Percentiles rank a stretch among this genome's conserved stretches.
These are phyloP conservation scores for Phytopythium cucurbitacearum DNA, from an alignment of 352 stramenopile genomes.

Conservation along the genomic window DNA sequence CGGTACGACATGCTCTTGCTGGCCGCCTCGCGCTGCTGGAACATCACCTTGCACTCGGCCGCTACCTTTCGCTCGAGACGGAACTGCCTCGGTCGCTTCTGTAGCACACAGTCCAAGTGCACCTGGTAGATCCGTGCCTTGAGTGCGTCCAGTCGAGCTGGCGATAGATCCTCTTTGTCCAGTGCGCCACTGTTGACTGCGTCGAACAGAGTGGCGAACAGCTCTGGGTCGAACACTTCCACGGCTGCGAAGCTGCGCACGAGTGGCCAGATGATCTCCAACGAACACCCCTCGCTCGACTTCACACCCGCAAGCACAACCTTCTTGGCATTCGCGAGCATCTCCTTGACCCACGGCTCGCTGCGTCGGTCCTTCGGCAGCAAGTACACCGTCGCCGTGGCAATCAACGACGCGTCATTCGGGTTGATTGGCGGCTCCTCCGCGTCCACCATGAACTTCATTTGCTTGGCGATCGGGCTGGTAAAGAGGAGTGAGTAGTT, in stretches of 20 bases:
- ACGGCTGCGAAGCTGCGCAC: slow-evolving; percentile 45
- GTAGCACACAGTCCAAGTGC: slow-evolving; percentile 52
- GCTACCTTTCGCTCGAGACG: slow-evolving; percentile 19
- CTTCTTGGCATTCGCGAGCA: slow-evolving; percentile 34
- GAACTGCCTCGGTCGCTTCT: slow-evolving; percentile 24
- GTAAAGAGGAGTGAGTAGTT: background rate
- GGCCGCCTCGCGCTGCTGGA: slow-evolving; percentile 43
- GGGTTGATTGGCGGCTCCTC: slow-evolving; percentile 24
- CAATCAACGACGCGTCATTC: slow-evolving; percentile 45
- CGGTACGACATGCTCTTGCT: slow-evolving; percentile 56
- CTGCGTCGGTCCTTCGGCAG: slow-evolving; percentile 41
- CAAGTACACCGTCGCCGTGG: slow-evolving; percentile 41
- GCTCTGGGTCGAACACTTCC: slow-evolving; percentile 47
- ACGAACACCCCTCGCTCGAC: slow-evolving; percentile 9
- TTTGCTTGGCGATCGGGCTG: slow-evolving; percentile 47
- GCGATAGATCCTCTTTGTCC: slow-evolving; percentile 25
- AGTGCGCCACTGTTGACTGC: slow-evolving; percentile 35
- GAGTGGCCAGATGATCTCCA: slow-evolving; percentile 40
- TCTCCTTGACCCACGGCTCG: slow-evolving; percentile 43
- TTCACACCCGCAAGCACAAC: slow-evolving; percentile 20
- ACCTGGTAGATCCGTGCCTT: slow-evolving; percentile 60
- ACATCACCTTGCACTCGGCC: slow-evolving; percentile 38
- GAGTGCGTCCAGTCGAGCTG: slow-evolving; percentile 29
- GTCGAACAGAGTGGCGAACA: slow-evolving; percentile 40
- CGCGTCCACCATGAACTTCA: slow-evolving; percentile 28